phyloP scores from a whole-genome alignment of 1,284 basidiomycete genomes.

The Cryptococcus sp. region DNA sequence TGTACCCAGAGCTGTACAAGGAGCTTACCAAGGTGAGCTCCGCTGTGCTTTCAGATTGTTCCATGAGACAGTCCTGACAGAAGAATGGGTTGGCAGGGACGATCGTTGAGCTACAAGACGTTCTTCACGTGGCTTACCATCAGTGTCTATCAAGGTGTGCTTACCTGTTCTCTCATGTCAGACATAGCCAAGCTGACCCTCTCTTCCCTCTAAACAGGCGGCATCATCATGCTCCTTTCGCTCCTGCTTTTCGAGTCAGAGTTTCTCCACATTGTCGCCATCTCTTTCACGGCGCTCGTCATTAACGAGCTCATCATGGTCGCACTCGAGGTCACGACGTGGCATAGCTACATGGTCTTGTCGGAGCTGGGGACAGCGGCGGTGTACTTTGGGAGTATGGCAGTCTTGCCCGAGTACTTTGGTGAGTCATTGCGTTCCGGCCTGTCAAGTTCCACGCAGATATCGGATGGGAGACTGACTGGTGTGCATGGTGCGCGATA shows the following conservation, averaged over 20 bases:
- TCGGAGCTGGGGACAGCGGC: slow-evolving; percentile 84
- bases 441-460: no score
- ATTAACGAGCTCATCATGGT: slow-evolving; percentile 99
- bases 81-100: slow-evolving; percentile 59
- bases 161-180: slow-evolving; percentile 14
- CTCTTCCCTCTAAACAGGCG: slow-evolving; percentile 56
- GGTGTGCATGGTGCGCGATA: no score
- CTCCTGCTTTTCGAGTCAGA: slow-evolving; percentile 95
- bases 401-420: slow-evolving; percentile 94
- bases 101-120: slow-evolving; percentile 89
- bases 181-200: background rate
- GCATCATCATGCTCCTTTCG: slow-evolving; percentile 97
- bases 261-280: slow-evolving; percentile 96
- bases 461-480: no score
- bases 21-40: slow-evolving; percentile 81
- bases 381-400: slow-evolving; percentile 88
- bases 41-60: background rate
- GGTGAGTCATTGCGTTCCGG: no score
- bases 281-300: slow-evolving; percentile 94
- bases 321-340: slow-evolving; percentile 93
- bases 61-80: slow-evolving; percentile 2
- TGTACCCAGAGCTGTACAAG: slow-evolving; percentile 98
- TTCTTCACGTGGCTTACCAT: slow-evolving; percentile 99
- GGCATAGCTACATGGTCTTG: slow-evolving; percentile 96
- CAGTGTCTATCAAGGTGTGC: slow-evolving; percentile 87